A percentile compares a stretch with the other conserved stretches of the same genome.
These are phyloP conservation scores for Ogataea nitratoaversa DNA, from an alignment of 805 yeast species.

Conservation along the genomic window DNA sequence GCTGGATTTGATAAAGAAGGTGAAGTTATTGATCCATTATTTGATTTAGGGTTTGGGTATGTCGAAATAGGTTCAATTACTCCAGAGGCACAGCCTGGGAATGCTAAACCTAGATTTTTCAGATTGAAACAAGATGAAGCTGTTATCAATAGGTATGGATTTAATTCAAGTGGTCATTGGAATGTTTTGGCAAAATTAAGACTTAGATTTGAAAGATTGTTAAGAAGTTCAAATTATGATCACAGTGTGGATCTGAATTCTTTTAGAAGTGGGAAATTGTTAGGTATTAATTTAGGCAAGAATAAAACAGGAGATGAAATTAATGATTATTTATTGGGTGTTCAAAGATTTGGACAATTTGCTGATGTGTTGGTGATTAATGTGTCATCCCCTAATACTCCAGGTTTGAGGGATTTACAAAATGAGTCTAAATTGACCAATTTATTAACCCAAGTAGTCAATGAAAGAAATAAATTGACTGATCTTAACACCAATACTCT, in stretches of 20 bases:
- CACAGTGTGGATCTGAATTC: conserved; percentile 32
- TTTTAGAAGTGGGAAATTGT: conserved; percentile 56
- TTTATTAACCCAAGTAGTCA: conserved; percentile 62
- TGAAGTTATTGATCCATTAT: conserved; percentile 80
- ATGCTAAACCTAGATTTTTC: conserved; percentile 89
- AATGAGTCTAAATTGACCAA: conserved; percentile 66
- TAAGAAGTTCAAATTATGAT: conserved; percentile 10
- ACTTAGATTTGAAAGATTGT: conserved; percentile 50
- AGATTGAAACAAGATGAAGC: conserved; percentile 82
- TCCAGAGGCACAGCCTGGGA: conserved; percentile 91
- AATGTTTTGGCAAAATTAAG: conserved; percentile 65
- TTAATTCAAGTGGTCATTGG: conserved; percentile 86
- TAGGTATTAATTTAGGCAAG: conserved; percentile 87
- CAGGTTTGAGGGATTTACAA: conserved; percentile 87
- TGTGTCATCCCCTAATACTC: conserved; percentile 94
- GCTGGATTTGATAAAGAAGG: conserved; percentile 96
- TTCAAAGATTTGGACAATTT: conserved; percentile 68
- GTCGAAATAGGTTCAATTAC: conserved; percentile 94
- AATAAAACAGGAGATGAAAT: conserved; percentile 90
- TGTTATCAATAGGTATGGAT: conserved; percentile 91
- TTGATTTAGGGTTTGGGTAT: conserved; percentile 76
- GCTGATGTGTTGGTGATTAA: conserved; percentile 90
- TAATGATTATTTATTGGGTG: conserved; percentile 81
- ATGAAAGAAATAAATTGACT: conserved; percentile 55
- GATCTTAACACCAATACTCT: conserved; percentile 55